These are phyloP conservation scores for Fusarium siculi DNA, from an alignment of 2,329 filamentous ascomycete genomes.

Conservation along the genomic window DNA sequence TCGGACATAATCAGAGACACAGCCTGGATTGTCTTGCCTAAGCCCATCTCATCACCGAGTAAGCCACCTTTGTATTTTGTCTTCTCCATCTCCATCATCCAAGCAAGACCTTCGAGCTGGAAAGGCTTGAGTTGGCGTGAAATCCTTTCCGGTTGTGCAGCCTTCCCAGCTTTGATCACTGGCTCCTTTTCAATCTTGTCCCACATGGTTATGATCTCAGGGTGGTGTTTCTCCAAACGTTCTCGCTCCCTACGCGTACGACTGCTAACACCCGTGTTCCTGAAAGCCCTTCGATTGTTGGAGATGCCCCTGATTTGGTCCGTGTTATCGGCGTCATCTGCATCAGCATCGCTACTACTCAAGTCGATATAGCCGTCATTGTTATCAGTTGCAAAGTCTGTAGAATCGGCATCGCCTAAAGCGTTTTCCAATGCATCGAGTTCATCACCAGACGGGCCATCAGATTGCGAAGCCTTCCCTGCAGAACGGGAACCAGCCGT, in stretches of 20 bases:
- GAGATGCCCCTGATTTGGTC: constrained; percentile 33
- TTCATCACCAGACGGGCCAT: constrained; percentile 4
- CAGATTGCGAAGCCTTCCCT: background rate
- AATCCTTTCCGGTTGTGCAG: constrained; percentile 72
- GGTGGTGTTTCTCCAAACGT: constrained; percentile 80
- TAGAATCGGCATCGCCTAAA: background rate
- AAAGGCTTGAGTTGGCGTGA: constrained; percentile 89
- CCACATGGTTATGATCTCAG: constrained; percentile 88
- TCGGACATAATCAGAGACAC: constrained; percentile 99
- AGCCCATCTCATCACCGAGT: constrained; percentile 97
- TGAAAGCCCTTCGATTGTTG: constrained; percentile 49
- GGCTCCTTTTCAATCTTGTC: constrained; percentile 74
- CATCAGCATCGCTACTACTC: constrained; percentile 40
- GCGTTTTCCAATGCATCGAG: background rate
- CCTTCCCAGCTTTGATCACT: constrained; percentile 66
- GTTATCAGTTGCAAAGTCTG: background rate
- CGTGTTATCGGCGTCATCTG: background rate
- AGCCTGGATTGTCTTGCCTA: constrained; percentile 98
- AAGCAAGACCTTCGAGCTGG: constrained; percentile 91
- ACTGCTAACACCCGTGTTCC: constrained; percentile 38
- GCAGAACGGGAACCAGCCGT: background rate
- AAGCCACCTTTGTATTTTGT: constrained; percentile 88
- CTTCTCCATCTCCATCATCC: constrained; percentile 93
- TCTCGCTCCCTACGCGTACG: constrained; percentile 62
- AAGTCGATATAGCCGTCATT: background rate